Percentiles rank a stretch among this genome's conserved stretches.
These are phyloP conservation scores for Entomortierella parvispora DNA, from an alignment of 192 early-diverging fungal genomes.

Conservation along the genomic window DNA sequence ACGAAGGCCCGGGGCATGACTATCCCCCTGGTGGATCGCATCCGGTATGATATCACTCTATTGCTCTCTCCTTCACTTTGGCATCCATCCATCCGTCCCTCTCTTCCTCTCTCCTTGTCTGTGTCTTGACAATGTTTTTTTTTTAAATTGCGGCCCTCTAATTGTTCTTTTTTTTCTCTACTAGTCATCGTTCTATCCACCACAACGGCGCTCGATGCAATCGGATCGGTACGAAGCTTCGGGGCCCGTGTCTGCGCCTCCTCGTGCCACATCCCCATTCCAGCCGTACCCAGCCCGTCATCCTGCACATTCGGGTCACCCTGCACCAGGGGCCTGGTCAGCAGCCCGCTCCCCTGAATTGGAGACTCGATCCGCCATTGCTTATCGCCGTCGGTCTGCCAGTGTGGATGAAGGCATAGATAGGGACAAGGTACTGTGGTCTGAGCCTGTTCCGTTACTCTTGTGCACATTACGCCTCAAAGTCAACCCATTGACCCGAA, in stretches of 20 bases:
- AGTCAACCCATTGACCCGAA: no score
- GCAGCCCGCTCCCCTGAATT: conserved; percentile 30
- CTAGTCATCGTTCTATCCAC: conserved; percentile 16
- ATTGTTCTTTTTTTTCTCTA: not conserved
- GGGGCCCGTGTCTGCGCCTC: conserved; percentile 1
- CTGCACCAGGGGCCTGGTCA: conserved; percentile 20
- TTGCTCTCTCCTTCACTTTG: not conserved
- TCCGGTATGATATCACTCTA: conserved; percentile 7
- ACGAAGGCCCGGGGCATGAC: conserved; percentile 18
- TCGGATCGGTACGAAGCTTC: conserved; percentile 26
- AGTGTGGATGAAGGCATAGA: conserved; percentile 45
- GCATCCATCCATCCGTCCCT: not conserved
- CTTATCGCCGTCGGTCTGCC: conserved; percentile 31
- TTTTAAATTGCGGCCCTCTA: no score
- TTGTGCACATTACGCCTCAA: no score
- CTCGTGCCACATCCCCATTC: conserved; percentile 17
- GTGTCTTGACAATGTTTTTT: not conserved
- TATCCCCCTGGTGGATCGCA: conserved; percentile 28
- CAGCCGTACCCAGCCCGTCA: conserved; percentile 15
- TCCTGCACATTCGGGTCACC: conserved; percentile 1
- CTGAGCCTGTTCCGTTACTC: not conserved
- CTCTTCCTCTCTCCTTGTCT: not conserved
- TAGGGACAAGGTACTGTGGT: conserved; percentile 34
- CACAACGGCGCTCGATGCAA: conserved; percentile 10
- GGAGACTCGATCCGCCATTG: conserved; percentile 5